Evolutionary conservation across 371 early-diverging fungal genomes (phyloP).

Genomic region (Gilbertella persicaria): DNA sequence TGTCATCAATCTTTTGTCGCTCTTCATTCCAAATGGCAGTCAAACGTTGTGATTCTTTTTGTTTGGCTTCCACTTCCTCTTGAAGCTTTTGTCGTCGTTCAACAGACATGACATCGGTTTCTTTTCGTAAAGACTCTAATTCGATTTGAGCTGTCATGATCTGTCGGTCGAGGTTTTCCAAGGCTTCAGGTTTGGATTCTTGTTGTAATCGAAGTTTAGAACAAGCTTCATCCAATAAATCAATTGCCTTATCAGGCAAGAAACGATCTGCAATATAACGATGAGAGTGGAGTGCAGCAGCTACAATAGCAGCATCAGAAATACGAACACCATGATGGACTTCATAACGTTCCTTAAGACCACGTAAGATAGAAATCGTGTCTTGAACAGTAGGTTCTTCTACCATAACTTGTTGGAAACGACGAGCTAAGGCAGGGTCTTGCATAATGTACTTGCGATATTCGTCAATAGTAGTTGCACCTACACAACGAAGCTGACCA

Average conservation of each 20-base stretch:
- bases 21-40: constrained; percentile 74
- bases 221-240: constrained; percentile 89
- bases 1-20: constrained; percentile 67
- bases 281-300: constrained; percentile 78
- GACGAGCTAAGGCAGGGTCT: constrained; percentile 86
- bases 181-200: constrained; percentile 82
- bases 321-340: constrained; percentile 88
- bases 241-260: constrained; percentile 75
- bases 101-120: constrained; percentile 68
- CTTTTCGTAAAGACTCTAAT: constrained; percentile 74
- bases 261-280: constrained; percentile 77
- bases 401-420: constrained; percentile 84
- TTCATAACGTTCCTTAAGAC: constrained; percentile 84
- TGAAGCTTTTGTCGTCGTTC: constrained; percentile 73
- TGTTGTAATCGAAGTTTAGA: constrained; percentile 79
- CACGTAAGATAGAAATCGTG: constrained; percentile 82
- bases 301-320: constrained; percentile 79
- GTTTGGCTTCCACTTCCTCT: constrained; percentile 63
- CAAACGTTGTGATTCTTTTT: constrained; percentile 62
- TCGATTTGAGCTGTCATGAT: constrained; percentile 79
- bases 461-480: constrained; percentile 90
- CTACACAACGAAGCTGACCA: constrained; percentile 81
- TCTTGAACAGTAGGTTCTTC: constrained; percentile 74
- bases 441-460: constrained; percentile 84
- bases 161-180: constrained; percentile 73